Base-by-base conservation (phyloP, 2,329 filamentous ascomycete species). In the Gyromitra esculenta region DNA sequence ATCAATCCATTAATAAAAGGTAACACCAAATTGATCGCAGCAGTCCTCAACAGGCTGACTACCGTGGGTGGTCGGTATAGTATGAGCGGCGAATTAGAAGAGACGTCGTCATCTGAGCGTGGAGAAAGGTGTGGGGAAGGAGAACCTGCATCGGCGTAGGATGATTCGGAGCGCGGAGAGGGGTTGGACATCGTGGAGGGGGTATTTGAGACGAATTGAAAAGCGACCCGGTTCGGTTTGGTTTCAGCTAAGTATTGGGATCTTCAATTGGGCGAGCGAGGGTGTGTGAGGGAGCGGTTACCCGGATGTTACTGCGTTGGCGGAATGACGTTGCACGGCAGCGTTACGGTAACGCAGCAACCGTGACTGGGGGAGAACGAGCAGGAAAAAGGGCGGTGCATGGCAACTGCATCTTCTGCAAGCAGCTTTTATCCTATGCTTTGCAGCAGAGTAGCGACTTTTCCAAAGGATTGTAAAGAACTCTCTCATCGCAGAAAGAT, bases 1-100 rank as follows among this genome's bases (percentile, higher is more conserved):
- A 99, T 99, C 87, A 99, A 89, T 60, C 96, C 96, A 85, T 99
- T 99, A 82, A 99, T 89, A 82, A 99, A 99, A 0, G 96, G 96
- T 21, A 99, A 85, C 0, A 99, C 82, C n/a, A 99, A 86, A 83
- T 99, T 99, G 85, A 99, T 99, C 5, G 94, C 94, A 15, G 94
- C 93, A 48, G 96, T 93, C 71, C 95, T 90, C 70, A 97, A 80
- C 78, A 99, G 84, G 8, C 92, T 90, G 92, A 93, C 97, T 57
- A 96, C 81, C 0, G 94, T 96, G 1, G 96, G 94, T 2, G 94
- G 93, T 79, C 90, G 90, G 87, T 98, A 99, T 60, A 98, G 88
- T 62, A 97, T 91, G 81, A 97, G 84, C 7, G 91, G 91, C 0
- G 89, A 87, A 9, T 89, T 91, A 68, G 85, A 85, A 5, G 73